phyloP scores from a whole-genome alignment of 2,329 filamentous ascomycete genomes.

The Chalaropsis ovoidea region DNA sequence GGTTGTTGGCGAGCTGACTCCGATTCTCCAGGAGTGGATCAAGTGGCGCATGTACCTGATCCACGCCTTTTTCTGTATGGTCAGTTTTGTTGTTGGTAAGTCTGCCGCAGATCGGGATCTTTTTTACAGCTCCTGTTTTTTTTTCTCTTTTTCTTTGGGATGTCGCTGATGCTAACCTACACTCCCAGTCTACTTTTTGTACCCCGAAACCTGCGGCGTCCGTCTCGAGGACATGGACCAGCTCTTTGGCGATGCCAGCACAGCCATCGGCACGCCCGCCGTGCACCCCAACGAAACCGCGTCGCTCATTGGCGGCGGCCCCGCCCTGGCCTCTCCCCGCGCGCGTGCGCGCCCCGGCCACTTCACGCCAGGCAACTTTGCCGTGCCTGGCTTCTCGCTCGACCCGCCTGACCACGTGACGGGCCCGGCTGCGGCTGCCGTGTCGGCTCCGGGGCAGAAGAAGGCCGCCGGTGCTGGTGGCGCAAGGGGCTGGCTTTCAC shows the following conservation, averaged over 20 bases:
- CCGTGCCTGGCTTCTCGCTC: constrained; percentile 62
- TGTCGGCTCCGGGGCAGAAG: neutral
- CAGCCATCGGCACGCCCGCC: constrained; percentile 65
- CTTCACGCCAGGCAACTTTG: constrained; percentile 44
- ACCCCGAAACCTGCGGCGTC: constrained; percentile 92
- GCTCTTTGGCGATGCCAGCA: constrained; percentile 86
- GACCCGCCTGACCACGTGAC: constrained; percentile 53
- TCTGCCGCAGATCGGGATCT: no score
- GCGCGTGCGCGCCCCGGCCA: constrained; percentile 59
- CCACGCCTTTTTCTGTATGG: constrained; percentile 92
- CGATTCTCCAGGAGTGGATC: constrained; percentile 82
- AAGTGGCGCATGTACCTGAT: constrained; percentile 89
- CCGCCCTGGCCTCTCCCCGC: constrained; percentile 32
- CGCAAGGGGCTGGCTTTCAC: constrained; percentile 40
- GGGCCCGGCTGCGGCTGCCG: constrained; percentile 2
- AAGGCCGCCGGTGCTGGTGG: neutral
- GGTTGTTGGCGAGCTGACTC: constrained; percentile 91
- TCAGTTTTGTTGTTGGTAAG: constrained; percentile 92
- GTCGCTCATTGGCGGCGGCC: constrained; percentile 74
- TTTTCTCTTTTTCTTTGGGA: neutral
- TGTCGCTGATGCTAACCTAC: constrained; percentile 4
- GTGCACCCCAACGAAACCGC: constrained; percentile 59
- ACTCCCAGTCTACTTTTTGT: constrained; percentile 79
- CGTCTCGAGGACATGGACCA: constrained; percentile 94
- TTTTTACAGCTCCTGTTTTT: neutral